Percentiles rank a stretch among this genome's conserved stretches.
Evolutionary conservation across 768 basidiomycete genomes (phyloP).

Genomic region (Kwoniella mangroviensis): DNA sequence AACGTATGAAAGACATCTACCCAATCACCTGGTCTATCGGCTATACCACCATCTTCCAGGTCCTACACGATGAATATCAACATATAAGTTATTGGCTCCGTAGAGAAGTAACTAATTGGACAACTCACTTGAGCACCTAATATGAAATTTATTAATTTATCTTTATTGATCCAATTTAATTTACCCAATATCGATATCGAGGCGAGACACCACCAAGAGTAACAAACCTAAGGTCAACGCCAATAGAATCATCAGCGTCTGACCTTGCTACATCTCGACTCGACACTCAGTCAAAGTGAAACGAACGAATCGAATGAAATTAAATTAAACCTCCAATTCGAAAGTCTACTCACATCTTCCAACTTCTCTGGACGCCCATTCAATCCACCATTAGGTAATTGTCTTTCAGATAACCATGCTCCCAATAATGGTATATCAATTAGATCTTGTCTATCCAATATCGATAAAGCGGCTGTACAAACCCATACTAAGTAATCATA

Average conservation of each 20-base stretch:
- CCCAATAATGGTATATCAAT: constrained; percentile 78
- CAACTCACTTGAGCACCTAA: constrained; percentile 76
- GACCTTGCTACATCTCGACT: too few species aligned
- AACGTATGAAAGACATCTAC: constrained; percentile 96
- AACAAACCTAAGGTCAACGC: too few species aligned
- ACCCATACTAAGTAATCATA: constrained; percentile 71
- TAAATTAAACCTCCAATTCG: too few species aligned
- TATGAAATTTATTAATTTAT: constrained; percentile 79
- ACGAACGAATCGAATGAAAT: too few species aligned
- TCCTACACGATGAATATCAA: constrained; percentile 65
- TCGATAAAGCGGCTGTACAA: constrained; percentile 82
- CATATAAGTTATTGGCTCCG: background rate
- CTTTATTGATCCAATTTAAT: constrained; percentile 82
- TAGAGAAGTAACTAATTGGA: background rate
- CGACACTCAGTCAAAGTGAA: too few species aligned
- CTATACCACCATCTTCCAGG: constrained; percentile 85
- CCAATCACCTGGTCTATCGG: constrained; percentile 90
- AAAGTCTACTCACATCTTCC: constrained; percentile 90
- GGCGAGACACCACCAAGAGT: constrained; percentile 95
- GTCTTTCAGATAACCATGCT: constrained; percentile 94
- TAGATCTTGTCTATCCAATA: constrained; percentile 76
- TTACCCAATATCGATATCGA: constrained; percentile 81
- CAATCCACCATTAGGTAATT: constrained; percentile 88
- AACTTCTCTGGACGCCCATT: constrained; percentile 98
- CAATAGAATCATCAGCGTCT: too few species aligned